phyloP scores from a whole-genome alignment of 768 basidiomycete species.

The Sarcomyxa edulis region DNA sequence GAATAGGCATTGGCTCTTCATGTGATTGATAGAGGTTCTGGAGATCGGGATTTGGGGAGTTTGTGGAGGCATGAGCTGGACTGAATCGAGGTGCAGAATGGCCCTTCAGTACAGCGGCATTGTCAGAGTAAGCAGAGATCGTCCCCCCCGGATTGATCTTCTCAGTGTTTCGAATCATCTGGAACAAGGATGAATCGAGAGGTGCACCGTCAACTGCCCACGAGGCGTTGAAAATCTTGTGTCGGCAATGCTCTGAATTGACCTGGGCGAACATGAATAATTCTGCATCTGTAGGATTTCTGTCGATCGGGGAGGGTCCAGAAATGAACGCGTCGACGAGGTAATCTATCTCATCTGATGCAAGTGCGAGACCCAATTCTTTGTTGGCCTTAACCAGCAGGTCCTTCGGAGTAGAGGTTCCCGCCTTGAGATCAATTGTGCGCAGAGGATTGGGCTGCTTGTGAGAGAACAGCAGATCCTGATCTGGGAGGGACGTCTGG shows the following conservation, averaged over 20 bases:
- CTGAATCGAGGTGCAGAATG: slow-evolving; percentile 72
- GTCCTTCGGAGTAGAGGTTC: slow-evolving; percentile 38
- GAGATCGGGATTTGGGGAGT: slow-evolving; percentile 16
- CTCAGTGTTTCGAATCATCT: slow-evolving; percentile 98
- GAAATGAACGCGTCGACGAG: slow-evolving; percentile 84
- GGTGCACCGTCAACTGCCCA: slow-evolving; percentile 82
- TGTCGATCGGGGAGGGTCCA: slow-evolving; percentile 57
- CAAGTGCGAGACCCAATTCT: slow-evolving; percentile 85
- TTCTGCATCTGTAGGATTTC: slow-evolving; percentile 95
- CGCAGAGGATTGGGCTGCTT: slow-evolving; percentile 63
- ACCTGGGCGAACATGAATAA: slow-evolving; percentile 99
- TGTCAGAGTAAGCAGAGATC: slow-evolving; percentile 96
- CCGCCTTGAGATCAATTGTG: slow-evolving; percentile 53
- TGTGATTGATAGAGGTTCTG: slow-evolving; percentile 48
- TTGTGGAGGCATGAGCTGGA: slow-evolving; percentile 26
- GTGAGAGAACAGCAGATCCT: slow-evolving; percentile 54
- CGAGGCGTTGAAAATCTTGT: slow-evolving; percentile 98
- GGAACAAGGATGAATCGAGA: slow-evolving; percentile 75
- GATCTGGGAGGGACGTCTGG: slow-evolving; percentile 51
- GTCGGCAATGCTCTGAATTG: slow-evolving; percentile 99
- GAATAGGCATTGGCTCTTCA: slow-evolving; percentile 75
- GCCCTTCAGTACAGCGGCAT: slow-evolving; percentile 91
- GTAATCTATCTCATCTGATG: slow-evolving; percentile 87
- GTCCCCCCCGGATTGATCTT: slow-evolving; percentile 69
- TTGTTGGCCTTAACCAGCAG: slow-evolving; percentile 75